Evolutionary conservation across 1,284 basidiomycete genomes (phyloP), one percentile per base, ranked within the genome.

Genomic region (Salmacisia buchloeana): DNA sequence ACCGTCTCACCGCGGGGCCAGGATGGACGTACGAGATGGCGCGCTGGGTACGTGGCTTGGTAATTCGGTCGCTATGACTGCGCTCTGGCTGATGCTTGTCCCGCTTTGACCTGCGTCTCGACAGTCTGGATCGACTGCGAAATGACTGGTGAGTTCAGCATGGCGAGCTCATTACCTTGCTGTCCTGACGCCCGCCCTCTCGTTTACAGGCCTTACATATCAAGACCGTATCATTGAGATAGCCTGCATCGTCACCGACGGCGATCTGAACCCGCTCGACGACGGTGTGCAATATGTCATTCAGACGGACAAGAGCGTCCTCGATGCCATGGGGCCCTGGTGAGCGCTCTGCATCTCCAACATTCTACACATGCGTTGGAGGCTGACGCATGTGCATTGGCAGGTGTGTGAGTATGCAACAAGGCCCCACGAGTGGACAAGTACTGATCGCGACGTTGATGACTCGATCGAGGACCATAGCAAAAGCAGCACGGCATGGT

Each of bases 51-150:
- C 31, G 49, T 7, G 12, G n/a, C 18, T 43, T 38, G 36, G 9
- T 9, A 38, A 38, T 38, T 38, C 36, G 9, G 9, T 38, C 36
- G 36, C 36, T 38, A 18, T 38, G n/a, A n/a, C n/a, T n/a, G n/a
- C n/a, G n/a, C n/a, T n/a, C n/a, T n/a, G n/a, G n/a, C n/a, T 38
- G 9, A 18, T 38, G 9, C 9, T 18, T 38, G 9, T 18, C 36
- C 18, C 36, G 18, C 36, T 18, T 18, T 38, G 36, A 38, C 36
- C 80, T 92, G 57, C 41, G 6, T 45, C 21, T 12, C 21, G 25
- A 25, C 23, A 54, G 89, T 92, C 1, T 92, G 90, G 90, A 85
- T 92, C 58, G 91, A 92, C 77, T 90, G 90, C 74, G 90, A 92
- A 72, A 54, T 76, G 59, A 64, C 73, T 68, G 21, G 56, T 60